These are phyloP conservation scores for Nakazawaea populi DNA, from an alignment of 805 yeast species.

Conservation along the genomic window DNA sequence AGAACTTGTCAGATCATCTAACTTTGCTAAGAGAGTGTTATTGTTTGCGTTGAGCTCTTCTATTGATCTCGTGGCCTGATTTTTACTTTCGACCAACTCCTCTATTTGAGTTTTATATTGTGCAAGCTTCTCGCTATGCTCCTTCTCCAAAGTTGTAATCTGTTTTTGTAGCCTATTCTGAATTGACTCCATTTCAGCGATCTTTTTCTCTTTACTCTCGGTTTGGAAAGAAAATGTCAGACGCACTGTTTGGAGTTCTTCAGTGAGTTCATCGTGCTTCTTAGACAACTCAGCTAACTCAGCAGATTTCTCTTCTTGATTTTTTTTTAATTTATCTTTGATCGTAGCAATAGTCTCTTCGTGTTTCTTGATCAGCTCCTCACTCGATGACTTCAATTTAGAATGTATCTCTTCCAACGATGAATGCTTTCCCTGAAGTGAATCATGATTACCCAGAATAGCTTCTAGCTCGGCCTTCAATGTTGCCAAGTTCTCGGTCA, in stretches of 20 bases:
- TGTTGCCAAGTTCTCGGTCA: neutral
- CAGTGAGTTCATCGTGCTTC: neutral
- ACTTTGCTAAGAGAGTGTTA: neutral
- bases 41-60: neutral
- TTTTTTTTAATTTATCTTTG: neutral
- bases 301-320: neutral
- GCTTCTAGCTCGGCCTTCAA: neutral
- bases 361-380: conserved; percentile 1
- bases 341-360: conserved; percentile 7
- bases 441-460: neutral
- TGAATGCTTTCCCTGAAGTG: neutral
- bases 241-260: neutral
- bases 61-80: conserved; percentile 3
- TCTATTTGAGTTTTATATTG: neutral
- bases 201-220: neutral
- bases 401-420: neutral
- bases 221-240: neutral
- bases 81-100: neutral
- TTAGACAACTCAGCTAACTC: neutral
- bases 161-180: conserved; percentile 18
- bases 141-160: neutral
- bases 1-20: neutral
- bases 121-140: neutral
- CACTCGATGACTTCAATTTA: neutral
- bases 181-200: conserved; percentile 3